Evolutionary conservation across 768 basidiomycete genomes (phyloP), one percentile per base, ranked within the genome.

Genomic region (Chlorophyllum brunneum): DNA sequence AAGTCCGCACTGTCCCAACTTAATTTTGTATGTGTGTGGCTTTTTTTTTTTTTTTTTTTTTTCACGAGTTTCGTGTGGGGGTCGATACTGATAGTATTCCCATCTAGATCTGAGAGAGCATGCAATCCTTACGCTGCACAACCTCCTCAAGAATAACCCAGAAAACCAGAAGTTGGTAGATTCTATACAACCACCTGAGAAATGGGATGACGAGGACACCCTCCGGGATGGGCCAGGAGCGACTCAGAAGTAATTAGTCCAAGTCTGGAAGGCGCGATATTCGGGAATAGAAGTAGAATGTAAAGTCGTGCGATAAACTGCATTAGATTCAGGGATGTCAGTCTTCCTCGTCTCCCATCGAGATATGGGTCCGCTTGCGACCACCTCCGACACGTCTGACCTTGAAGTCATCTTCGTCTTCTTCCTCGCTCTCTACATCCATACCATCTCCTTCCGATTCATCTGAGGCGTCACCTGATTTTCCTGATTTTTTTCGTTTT

Each of bases 41-140:
- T n/a, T n/a, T n/a, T n/a, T 20, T 37, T 48, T 54, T 49, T 9
- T 48, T 54, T 49, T 40, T 53, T 55, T 38, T 22, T 10, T 43
- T 51, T 59, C 42, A 16, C 38, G 48, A n/a, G n/a, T 23, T 48
- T 38, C n/a, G 33, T 42, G 31, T 42, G 50, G 23, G 31, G 8
- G 20, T 43, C 23, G n/a, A 33, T 47, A 22, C 29, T 52, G 30
- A 55, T 49, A 8, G 43, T 59, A 23, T 34, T n/a, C n/a, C 13
- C 57, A 52, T 49, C 29, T 62, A 93, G 95, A 92, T 68, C 71
- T 98, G 41, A 85, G 92, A 16, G 95, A 98, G 69, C 91, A 97
- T 63, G 92, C 94, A 2, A 80, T 98, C 36, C 85, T 97, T 57
- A 79, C 92, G 16, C 73, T 97, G 16, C 81, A 82, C 38, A 91